A percentile compares a stretch with the other conserved stretches of the same genome.
These are phyloP conservation scores for Colletotrichum coccodes DNA, from an alignment of 2,329 filamentous ascomycete species.

Conservation along the genomic window DNA sequence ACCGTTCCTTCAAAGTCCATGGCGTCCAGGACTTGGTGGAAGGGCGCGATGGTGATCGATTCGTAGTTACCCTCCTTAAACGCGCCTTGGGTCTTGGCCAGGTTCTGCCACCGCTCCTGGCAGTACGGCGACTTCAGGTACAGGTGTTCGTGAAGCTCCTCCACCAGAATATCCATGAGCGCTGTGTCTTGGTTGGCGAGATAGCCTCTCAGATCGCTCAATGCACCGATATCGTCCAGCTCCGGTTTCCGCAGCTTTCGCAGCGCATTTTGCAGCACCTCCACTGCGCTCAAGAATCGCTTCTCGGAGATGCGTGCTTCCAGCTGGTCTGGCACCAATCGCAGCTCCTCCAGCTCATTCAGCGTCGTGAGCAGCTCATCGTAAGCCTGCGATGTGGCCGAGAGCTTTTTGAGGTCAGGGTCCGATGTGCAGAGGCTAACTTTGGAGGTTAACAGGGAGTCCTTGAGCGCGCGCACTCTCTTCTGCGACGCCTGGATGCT, in stretches of 20 bases:
- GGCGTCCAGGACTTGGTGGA: constrained; percentile 68
- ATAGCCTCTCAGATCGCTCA: constrained; percentile 87
- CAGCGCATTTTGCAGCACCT: constrained; percentile 88
- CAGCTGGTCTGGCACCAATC: constrained; percentile 88
- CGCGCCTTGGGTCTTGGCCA: constrained; percentile 73
- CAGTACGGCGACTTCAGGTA: constrained; percentile 99
- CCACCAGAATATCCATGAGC: constrained; percentile 93
- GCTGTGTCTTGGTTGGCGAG: constrained; percentile 92
- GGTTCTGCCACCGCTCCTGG: constrained; percentile 91
- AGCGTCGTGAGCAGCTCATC: constrained; percentile 89
- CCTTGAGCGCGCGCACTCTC: constrained; percentile 83
- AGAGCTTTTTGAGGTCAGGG: constrained; percentile 90
- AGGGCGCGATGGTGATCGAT: constrained; percentile 58
- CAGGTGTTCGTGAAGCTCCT: constrained; percentile 95
- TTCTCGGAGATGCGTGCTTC: constrained; percentile 97
- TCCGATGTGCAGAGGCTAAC: constrained; percentile 84
- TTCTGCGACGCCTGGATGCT: constrained; percentile 91
- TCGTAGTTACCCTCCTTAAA: constrained; percentile 60
- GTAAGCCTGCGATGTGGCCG: constrained; percentile 87
- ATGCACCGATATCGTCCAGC: constrained; percentile 88
- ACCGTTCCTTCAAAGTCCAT: constrained; percentile 71
- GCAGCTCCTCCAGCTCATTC: constrained; percentile 86
- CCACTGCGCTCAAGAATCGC: constrained; percentile 90
- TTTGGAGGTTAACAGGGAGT: constrained; percentile 85
- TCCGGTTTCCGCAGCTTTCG: constrained; percentile 87